Base-by-base conservation (phyloP, 1,139 yeast genomes). In the Geotrichum fermentans region DNA sequence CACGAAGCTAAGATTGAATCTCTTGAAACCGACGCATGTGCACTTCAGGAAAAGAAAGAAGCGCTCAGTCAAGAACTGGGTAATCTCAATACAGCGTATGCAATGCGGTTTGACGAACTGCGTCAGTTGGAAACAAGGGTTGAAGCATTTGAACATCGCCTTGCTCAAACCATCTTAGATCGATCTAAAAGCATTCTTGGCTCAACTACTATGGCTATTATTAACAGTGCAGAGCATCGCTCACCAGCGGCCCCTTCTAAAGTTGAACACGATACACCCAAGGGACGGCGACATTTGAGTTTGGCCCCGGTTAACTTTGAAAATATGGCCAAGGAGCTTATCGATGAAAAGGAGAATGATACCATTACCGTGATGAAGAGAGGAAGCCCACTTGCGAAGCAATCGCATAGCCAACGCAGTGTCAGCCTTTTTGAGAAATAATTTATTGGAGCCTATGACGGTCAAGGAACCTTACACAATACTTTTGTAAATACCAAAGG, bases 151-250 rank as follows among this genome's bases (percentile, higher is more conserved):
- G 62, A 63, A 41, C 51, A 47, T 1, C 58, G 62, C 35, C 51
- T 67, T 38, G 53, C 56, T 38, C 56, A 58, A 7, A 43, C 66
- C 13, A 56, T 61, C 22, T 46, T 64, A 3, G 68, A 65, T 4
- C 61, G 66, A 38, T 60, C 69, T 24, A 60, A 61, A 48, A 58
- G 62, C 11, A 62, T 69, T 30, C 53, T 64, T 13, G 66, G 70
- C 1, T 56, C 68, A 10, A 60, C 69, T 2, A 56, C 69, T 1
- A 52, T 68, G 51, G 57, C 69, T 2, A 56, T 60, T 8, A 56
- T 63, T 36, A 59, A 60, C 49, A 52, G 43, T 51, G 43, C 47
- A 46, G 40, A 40, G 41, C 35, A 48, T 36, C 33, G 17, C 46
- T 21, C 16, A 11, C 45, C 28, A 26, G 16, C 24, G 14, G 21